Evolutionary conservation across 805 yeast species (phyloP).

Genomic region (Saccharomycopsis malanga): DNA sequence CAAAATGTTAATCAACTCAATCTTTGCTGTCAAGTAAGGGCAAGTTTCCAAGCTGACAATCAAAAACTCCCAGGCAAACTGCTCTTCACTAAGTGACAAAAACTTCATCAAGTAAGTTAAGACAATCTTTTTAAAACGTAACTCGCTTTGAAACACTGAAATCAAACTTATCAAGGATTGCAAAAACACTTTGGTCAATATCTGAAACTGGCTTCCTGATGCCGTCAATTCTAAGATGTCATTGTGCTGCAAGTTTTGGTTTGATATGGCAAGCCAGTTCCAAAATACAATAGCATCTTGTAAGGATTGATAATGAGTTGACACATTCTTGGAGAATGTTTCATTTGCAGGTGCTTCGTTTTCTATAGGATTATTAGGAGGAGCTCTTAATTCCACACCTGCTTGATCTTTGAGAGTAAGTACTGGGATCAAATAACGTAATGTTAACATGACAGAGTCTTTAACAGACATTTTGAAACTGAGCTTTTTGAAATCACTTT

Average conservation of each 20-base stretch:
- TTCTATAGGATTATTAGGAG: background rate
- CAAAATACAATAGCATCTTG: constrained; percentile 30
- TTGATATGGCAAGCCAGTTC: constrained; percentile 31
- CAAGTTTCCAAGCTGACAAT: constrained; percentile 58
- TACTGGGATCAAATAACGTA: constrained; percentile 37
- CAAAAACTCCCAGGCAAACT: constrained; percentile 50
- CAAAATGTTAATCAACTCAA: constrained; percentile 57
- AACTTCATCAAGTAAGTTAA: constrained; percentile 60
- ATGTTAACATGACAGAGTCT: constrained; percentile 35
- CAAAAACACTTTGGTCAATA: constrained; percentile 22
- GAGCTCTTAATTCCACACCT: background rate
- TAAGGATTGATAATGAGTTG: constrained; percentile 19
- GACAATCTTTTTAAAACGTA: constrained; percentile 28
- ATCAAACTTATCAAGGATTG: constrained; percentile 28
- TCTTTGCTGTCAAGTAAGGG: constrained; percentile 55
- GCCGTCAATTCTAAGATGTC: background rate
- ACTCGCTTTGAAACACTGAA: constrained; percentile 31
- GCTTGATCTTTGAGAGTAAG: constrained; percentile 18
- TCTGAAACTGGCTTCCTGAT: background rate
- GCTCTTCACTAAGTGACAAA: constrained; percentile 51
- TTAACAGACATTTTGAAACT: constrained; percentile 1
- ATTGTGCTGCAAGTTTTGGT: constrained; percentile 1
- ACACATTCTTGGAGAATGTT: constrained; percentile 3
- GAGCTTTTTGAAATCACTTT: background rate
- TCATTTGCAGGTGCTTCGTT: background rate